phyloP scores from a whole-genome alignment of 2,329 filamentous ascomycete genomes.

The Esteya vermicola region DNA sequence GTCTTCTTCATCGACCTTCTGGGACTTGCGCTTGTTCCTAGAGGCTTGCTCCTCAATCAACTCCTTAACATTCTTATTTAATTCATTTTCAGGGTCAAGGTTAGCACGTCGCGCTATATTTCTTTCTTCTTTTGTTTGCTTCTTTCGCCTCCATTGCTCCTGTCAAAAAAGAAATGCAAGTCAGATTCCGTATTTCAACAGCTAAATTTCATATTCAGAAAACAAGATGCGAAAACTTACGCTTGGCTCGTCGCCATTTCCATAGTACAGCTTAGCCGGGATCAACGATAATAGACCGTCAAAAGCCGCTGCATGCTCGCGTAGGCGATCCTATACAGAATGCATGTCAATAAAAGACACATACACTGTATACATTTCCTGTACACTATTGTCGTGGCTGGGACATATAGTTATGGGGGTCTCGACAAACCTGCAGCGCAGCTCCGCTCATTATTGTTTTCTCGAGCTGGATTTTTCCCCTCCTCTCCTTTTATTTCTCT shows the following conservation, averaged over 20 bases:
- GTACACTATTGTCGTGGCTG: too few relatives aligned
- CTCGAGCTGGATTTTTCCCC: neutral
- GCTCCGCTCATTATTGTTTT: slow-evolving; percentile 8
- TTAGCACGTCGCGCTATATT: slow-evolving; percentile 46
- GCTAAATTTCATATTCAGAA: neutral
- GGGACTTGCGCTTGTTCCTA: slow-evolving; percentile 65
- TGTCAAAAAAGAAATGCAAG: slow-evolving; percentile 18
- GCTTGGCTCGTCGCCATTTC: slow-evolving; percentile 67
- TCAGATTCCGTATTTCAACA: neutral
- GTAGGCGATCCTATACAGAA: slow-evolving; percentile 35
- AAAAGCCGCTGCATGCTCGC: slow-evolving; percentile 57
- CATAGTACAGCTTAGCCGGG: slow-evolving; percentile 82
- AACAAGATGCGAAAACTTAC: slow-evolving; percentile 39
- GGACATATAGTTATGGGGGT: neutral
- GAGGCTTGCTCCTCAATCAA: slow-evolving; percentile 65
- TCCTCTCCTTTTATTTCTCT: neutral
- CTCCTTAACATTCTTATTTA: slow-evolving; percentile 75
- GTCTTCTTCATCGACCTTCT: slow-evolving; percentile 21
- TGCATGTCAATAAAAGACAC: too few relatives aligned
- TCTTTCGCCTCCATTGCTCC: slow-evolving; percentile 92
- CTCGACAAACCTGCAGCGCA: slow-evolving; percentile 10
- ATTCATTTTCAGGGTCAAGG: slow-evolving; percentile 73
- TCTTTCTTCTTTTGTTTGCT: slow-evolving; percentile 88
- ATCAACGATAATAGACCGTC: slow-evolving; percentile 79
- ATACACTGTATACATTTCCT: too few relatives aligned